Evolutionary conservation across 257 asterid species (phyloP), one percentile per base, ranked within the genome.

Genomic region (Cordia subcordata): DNA sequence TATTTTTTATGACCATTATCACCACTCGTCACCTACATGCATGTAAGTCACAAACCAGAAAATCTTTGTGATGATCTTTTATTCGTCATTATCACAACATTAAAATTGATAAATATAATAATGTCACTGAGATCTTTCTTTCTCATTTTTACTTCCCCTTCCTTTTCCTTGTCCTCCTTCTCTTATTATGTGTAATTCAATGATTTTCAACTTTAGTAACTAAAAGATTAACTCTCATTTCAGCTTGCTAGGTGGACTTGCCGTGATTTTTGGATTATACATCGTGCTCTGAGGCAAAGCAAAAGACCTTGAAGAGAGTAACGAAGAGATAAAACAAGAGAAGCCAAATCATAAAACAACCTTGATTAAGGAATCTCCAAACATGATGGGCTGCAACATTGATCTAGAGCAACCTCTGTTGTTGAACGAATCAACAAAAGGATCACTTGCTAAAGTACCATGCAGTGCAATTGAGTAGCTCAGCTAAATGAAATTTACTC

Each of bases 241-340:
- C 76, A 88, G 96, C 60, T 27, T 83, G 68, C 20, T 67, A 10
- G 95, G 95, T 49, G 83, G 84, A 71, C 5, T 77, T 60, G 84
- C 81, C 46, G 95, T 81, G 66, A 77, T 84, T 45, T 55, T 74
- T 55, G 96, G 95, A 55, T 67, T 89, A 13, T 86, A 89, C 53
- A 64, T 77, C 37, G 91, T 84, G 70, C 55, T 86, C 8, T 89
- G 94, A 95, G 96, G 91, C 8, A 83, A 89, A 73, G 85, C 89
- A 12, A 62, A 72, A 58, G 91, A 86, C 52, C 27, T 76, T 12
- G 39, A 64, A 44, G 72, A 68, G 23, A 51, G n/a, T 49, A 69
- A 22, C 5, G 27, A n/a, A 15, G 67, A 63, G 14, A 32, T 53
- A 61, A n/a, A 60, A 49, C 56, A 58, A 50, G 71, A 50, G 45